phyloP scores from a whole-genome alignment of 2,329 filamentous ascomycete species.

The Aureobasidium mangrovei region DNA sequence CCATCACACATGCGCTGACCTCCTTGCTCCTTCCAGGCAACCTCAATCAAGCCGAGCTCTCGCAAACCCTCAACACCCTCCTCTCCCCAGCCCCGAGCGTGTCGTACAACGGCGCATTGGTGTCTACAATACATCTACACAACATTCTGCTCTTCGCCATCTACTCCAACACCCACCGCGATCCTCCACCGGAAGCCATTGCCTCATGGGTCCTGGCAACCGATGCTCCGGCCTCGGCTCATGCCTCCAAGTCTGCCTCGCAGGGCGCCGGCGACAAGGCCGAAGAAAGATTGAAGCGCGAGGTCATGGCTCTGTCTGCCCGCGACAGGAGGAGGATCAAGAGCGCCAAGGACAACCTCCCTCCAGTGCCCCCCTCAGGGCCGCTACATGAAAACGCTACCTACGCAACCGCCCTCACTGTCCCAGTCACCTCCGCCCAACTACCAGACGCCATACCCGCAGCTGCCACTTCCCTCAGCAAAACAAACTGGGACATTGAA shows the following conservation, averaged over 20 bases:
- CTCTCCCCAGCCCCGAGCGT: constrained; percentile 42
- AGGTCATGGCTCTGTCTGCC: constrained; percentile 54
- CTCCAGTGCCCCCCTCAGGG: background rate
- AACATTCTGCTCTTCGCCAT: constrained; percentile 53
- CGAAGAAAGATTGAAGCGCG: constrained; percentile 54
- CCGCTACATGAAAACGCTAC: constrained; percentile 4
- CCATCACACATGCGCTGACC: background rate
- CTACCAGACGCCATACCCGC: constrained; percentile 10
- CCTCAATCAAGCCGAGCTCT: constrained; percentile 53
- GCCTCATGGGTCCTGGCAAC: constrained; percentile 57
- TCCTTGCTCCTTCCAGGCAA: constrained; percentile 33
- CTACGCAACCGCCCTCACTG: constrained; percentile 12
- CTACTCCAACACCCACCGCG: constrained; percentile 50
- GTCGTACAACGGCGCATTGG: constrained; percentile 30
- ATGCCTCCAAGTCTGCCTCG: constrained; percentile 17
- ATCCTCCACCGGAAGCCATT: constrained; percentile 50
- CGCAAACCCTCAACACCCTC: constrained; percentile 47
- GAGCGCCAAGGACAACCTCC: constrained; percentile 20
- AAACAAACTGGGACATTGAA: constrained; percentile 53
- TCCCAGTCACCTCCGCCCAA: constrained; percentile 4
- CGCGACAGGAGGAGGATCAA: constrained; percentile 48
- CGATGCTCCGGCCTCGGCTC: constrained; percentile 68
- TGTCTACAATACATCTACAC: constrained; percentile 42
- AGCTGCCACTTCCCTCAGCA: constrained; percentile 16
- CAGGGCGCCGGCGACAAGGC: constrained; percentile 47